Evolutionary conservation across 2,329 filamentous ascomycete species (phyloP), one percentile per base, ranked within the genome.

Genomic region (Aschersonia sp.): DNA sequence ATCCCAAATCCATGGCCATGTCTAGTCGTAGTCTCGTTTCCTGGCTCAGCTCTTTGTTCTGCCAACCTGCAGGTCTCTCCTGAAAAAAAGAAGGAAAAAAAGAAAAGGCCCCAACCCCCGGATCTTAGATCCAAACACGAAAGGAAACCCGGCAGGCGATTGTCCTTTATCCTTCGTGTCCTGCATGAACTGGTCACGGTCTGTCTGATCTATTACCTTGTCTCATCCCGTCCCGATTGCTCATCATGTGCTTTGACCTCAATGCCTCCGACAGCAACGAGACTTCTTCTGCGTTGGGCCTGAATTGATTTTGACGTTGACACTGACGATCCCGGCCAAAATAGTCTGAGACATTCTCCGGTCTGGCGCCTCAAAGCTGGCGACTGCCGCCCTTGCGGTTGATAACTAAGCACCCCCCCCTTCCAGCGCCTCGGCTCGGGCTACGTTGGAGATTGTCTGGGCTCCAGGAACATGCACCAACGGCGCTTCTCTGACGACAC

Each of bases 311-410:
- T 37, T 12, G 35, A 37, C 35, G 12, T 12, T 37, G 35, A 4
- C 35, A 37, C 35, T 37, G 35, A 37, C 35, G n/a, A 42, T 32
- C 39, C 41, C 10, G 40, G 41, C 11, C 31, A n/a, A 42, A 47
- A 45, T 45, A 22, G 35, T 45, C 41, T 37, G 46, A 45, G 46
- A 47, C 37, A 46, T 37, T 41, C 40, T 42, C 42, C 31, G 14
- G 35, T 39, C 30, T 42, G 44, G 44, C 39, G 32, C 44, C 44
- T 39, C 44, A n/a, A 22, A 43, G 32, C 29, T 40, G 29, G 32
- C 30, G 41, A 47, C 46, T 6, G 31, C 47, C 37, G 40, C 40
- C 11, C 41, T 41, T 45, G 29, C 31, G 45, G 39, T 42, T 30
- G 35, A 40, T 14, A n/a, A 41, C 40, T 22, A 35, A 45, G 22